These are phyloP conservation scores for Dipodascopsis uninucleata DNA, from an alignment of 805 yeast genomes.

Conservation along the genomic window DNA sequence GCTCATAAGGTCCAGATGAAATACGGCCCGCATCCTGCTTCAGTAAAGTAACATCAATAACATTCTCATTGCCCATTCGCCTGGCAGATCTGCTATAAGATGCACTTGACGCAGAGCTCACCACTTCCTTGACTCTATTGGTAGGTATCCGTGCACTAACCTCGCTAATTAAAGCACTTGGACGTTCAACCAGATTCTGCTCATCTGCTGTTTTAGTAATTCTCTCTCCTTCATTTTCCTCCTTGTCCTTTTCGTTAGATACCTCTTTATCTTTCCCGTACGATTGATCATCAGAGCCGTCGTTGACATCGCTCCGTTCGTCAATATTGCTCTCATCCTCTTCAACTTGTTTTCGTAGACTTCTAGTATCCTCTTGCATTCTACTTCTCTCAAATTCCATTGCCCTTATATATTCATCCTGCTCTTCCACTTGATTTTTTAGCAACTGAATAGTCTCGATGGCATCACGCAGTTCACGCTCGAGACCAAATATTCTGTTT, in stretches of 20 bases:
- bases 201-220: too few species aligned
- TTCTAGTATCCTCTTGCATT: too few species aligned
- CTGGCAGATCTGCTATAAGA: not conserved
- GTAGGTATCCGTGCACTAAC: not conserved
- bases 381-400: slow-evolving; percentile 12
- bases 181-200: too few species aligned
- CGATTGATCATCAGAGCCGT: too few species aligned
- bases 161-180: too few species aligned
- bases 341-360: too few species aligned
- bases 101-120: not conserved
- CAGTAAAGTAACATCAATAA: not conserved
- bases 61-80: not conserved
- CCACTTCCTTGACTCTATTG: not conserved
- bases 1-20: not conserved
- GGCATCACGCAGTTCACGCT: slow-evolving; percentile 10
- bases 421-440: slow-evolving; percentile 12
- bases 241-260: too few species aligned
- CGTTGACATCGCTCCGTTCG: too few species aligned
- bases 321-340: too few species aligned
- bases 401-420: slow-evolving; percentile 19
- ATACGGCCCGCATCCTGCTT: not conserved
- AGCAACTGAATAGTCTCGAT: slow-evolving; percentile 1
- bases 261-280: too few species aligned
- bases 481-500: slow-evolving; percentile 1
- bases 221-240: too few species aligned